Base-by-base conservation (phyloP, 768 basidiomycete species). In the Boletus sp. region DNA sequence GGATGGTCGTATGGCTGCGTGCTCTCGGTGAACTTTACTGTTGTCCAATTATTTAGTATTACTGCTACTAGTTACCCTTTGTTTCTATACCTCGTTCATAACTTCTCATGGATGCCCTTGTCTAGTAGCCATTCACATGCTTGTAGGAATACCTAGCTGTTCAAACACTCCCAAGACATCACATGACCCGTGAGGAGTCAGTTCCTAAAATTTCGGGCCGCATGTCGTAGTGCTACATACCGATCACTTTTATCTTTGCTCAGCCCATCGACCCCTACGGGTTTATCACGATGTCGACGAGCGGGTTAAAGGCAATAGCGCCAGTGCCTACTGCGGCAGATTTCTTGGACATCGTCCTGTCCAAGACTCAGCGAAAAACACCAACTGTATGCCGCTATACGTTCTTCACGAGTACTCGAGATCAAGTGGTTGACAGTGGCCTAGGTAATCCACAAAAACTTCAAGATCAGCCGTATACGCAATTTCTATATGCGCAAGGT, bases 401-500 rank as follows among this genome's bases (percentile, higher is more conserved):
- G 38, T 34, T 11, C 21, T 41, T 39, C 8, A 32, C n/a, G 32
- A 37, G 41, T 10, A 47, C 51, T 5, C n/a, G 34, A 40, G 38
- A 47, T 54, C 51, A 30, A 38, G 49, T n/a, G n/a, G 27, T 37
- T 47, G 38, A 57, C 45, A 21, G 25, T 38, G 19, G 11, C 14
- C 37, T 59, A 93, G 91, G 93, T 95, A 62, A 98, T 98, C 70
- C 97, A 98, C 75, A 98, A 97, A 80, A 98, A 98, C 79, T 98
- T 97, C 80, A 98, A 99, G 79, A 99, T 99, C 73, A 94, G 93
- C 61, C 88, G 96, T 62, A 98, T 98, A 75, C 84, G 96, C 58
- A 93, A 93, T 65, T 93, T 93, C 68, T 97, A 99, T 74, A 98
- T 98, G 96, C 86, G 96, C 71, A 99, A 99, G 74, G 96, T 99